Base-by-base conservation (phyloP, 1,284 basidiomycete species). In the Boletus semigastroideus region DNA sequence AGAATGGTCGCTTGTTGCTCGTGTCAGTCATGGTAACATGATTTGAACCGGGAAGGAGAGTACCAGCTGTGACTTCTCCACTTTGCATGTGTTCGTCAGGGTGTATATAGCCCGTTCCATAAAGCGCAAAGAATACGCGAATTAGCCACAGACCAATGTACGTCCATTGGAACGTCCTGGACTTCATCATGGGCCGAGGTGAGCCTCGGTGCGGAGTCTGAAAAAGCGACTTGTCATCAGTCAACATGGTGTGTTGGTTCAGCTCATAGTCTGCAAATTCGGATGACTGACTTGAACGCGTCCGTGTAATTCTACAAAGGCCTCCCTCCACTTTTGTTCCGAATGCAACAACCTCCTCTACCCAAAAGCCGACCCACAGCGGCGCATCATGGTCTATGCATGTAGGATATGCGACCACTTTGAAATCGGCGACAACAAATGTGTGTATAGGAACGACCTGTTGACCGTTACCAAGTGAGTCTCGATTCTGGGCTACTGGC, bases 341-440 rank as follows among this genome's bases (percentile, higher is more conserved):
- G 91, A 94, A 77, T 94, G 92, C 78, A 97, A 96, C 78, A 97
- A 98, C 71, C 80, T 98, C 37, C 79, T 98, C 45, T 96, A 96
- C 68, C 94, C 94, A 22, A 85, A 93, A 76, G 92, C 91, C 30
- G 94, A 98, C 70, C 86, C 85, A 55, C 81, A 87, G 59, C 87
- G 93, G 45, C 83, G 90, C 51, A 84, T 90, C 48, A 88, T 99
- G 77, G 84, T 96, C 52, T 96, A 94, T 64, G 90, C 89, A 4
- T 99, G 96, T 72, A 83, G 94, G 43, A 98, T 97, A 68, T 99
- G 96, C 73, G 74, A 79, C 16, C 95, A 91, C 69, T 86, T 91
- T 57, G 92, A 97, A 71, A 84, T 88, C 60, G 88, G 88, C 14
- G 84, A 89, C 20, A 92, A 93, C 71, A 88, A 87, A 62, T 88